These are phyloP conservation scores for Linum usitatissimum DNA, from an alignment of 345 rosid species.

Conservation along the genomic window DNA sequence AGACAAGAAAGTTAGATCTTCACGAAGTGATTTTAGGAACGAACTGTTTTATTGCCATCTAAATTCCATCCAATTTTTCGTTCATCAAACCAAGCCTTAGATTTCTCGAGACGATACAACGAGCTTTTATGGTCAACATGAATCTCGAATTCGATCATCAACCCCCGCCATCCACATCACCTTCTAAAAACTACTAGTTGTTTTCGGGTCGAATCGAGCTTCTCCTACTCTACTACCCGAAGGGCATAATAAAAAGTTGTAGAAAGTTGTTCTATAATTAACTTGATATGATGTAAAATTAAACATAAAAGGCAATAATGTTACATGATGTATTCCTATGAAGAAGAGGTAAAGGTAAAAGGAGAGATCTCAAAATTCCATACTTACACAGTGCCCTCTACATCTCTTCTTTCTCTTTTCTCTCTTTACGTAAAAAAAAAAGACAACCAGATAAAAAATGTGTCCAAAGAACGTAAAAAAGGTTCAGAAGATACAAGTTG, in stretches of 20 bases:
- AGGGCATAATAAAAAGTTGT: neutral
- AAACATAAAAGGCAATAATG: constrained; percentile 6
- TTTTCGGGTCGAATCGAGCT: no score
- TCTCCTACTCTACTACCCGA: neutral
- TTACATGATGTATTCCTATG: constrained; percentile 15
- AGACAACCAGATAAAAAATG: constrained; percentile 13
- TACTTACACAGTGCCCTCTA: constrained; percentile 39
- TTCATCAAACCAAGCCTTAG: no score
- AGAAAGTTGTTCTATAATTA: neutral
- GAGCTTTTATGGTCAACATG: no score
- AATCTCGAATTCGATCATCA: no score
- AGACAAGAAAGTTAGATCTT: no score
- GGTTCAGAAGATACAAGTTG: constrained; percentile 22
- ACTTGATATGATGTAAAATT: neutral
- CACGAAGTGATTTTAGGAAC: no score
- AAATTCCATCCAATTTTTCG: no score
- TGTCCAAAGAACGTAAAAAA: constrained; percentile 21
- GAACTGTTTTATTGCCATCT: no score
- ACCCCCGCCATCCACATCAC: no score
- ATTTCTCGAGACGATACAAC: no score
- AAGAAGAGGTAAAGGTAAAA: constrained; percentile 8
- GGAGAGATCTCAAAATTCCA: constrained; percentile 18
- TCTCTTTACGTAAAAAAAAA: constrained; percentile 11
- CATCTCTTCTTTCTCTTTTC: constrained; percentile 41
- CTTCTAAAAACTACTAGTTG: no score